Conservation (phyloP, 2,329 filamentous ascomycete species). For the Xylaria arbuscula region DNA sequence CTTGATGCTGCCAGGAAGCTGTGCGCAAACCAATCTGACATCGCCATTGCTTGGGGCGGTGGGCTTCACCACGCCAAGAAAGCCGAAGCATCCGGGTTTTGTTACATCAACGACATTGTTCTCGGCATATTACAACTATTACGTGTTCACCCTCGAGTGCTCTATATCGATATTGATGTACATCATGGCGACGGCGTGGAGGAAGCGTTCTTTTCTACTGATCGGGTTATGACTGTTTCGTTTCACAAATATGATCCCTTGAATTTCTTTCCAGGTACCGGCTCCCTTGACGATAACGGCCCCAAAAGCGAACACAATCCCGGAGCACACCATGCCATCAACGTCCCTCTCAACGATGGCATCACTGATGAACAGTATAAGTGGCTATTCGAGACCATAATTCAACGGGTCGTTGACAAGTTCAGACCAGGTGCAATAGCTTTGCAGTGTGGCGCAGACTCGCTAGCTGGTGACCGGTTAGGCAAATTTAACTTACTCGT, state of each 20-base stretch:
- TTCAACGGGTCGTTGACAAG: constrained; percentile 79
- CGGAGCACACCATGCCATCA: constrained; percentile 88
- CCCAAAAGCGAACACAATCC: constrained; percentile 85
- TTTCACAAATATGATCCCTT: constrained; percentile 95
- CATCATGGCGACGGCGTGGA: constrained; percentile 95
- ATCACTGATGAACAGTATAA: constrained; percentile 92
- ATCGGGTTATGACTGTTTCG: constrained; percentile 91
- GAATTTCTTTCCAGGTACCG: constrained; percentile 90
- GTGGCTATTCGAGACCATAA: constrained; percentile 83
- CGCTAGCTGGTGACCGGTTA: constrained; percentile 89
- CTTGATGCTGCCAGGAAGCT: constrained; percentile 92
- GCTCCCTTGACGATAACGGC: constrained; percentile 86
- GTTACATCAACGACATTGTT: constrained; percentile 99
- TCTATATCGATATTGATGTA: constrained; percentile 97
- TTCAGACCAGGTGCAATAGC: constrained; percentile 94
- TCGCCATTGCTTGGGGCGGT: constrained; percentile 97
- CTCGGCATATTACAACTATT: constrained; percentile 86
- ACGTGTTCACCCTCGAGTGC: constrained; percentile 89
- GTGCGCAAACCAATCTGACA: constrained; percentile 86
- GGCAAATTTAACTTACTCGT: constrained; percentile 98
- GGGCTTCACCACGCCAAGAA: constrained; percentile 97
- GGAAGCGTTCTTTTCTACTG: constrained; percentile 91
- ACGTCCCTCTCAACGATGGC: constrained; percentile 89
- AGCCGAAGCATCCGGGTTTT: constrained; percentile 92
- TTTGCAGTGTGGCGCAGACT: constrained; percentile 95